These are phyloP conservation scores for Papilionanthe hybrid DNA, from an alignment of 116 monocot genomes.

Conservation along the genomic window DNA sequence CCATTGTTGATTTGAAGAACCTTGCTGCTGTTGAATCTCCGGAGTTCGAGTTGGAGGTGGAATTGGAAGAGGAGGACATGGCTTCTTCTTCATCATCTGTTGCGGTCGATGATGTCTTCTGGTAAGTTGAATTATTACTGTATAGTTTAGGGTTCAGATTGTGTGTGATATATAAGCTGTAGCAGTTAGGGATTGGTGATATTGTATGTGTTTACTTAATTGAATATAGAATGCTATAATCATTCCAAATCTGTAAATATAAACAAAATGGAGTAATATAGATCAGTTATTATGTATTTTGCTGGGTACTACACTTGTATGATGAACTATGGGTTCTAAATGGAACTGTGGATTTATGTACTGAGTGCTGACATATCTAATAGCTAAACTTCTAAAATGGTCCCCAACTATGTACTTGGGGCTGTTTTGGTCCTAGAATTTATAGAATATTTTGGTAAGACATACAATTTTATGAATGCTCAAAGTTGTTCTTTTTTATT, in stretches of 20 bases:
- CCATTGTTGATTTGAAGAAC: slow-evolving; percentile 86
- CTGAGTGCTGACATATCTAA: not conserved
- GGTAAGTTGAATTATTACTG: slow-evolving; percentile 31
- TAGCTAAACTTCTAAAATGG: too few relatives aligned
- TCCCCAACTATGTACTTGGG: too few relatives aligned
- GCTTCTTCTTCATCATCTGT: slow-evolving; percentile 34
- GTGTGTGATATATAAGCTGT: not conserved
- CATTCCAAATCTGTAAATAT: slow-evolving; percentile 8
- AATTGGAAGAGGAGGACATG: slow-evolving; percentile 50
- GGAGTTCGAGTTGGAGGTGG: slow-evolving; percentile 55
- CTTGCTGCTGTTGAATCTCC: slow-evolving; percentile 62
- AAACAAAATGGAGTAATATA: not conserved
- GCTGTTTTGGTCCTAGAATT: too few relatives aligned
- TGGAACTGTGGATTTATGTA: not conserved
- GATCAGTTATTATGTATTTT: not conserved
- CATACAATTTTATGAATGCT: too few relatives aligned
- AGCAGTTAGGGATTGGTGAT: not conserved
- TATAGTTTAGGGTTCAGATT: slow-evolving; percentile 20
- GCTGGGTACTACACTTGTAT: not conserved
- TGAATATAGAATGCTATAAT: not conserved
- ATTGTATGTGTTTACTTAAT: not conserved
- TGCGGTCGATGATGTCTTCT: slow-evolving; percentile 58
- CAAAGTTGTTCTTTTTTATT: too few relatives aligned
- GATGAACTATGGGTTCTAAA: not conserved
- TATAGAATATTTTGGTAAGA: too few relatives aligned